Evolutionary conservation across 257 asterid genomes (phyloP).

Genomic region (Gentiana macrophylla): DNA sequence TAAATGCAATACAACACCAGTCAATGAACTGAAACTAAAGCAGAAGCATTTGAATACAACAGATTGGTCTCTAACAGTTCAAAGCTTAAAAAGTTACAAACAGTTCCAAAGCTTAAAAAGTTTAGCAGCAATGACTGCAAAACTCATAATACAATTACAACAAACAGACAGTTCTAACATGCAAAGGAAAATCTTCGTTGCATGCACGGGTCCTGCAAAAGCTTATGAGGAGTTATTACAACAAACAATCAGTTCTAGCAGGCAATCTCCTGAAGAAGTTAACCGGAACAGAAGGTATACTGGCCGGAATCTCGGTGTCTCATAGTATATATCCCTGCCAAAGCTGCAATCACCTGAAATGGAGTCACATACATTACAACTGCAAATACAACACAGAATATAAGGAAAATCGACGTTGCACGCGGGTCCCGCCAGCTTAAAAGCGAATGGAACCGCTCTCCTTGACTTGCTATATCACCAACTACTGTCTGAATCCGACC

Average conservation of each 20-base stretch:
- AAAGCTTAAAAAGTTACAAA: too few relatives aligned
- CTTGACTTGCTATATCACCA: constrained; percentile 85
- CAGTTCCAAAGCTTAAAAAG: too few relatives aligned
- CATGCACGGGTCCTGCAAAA: too few relatives aligned
- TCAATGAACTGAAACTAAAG: too few relatives aligned
- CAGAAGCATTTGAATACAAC: too few relatives aligned
- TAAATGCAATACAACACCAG: too few relatives aligned
- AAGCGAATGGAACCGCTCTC: constrained; percentile 59
- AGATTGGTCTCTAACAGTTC: too few relatives aligned
- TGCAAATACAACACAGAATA: constrained; percentile 68
- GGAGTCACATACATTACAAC: constrained; percentile 66
- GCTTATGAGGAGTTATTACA: constrained; percentile 17
- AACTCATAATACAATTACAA: too few relatives aligned
- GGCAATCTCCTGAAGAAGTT: constrained; percentile 60
- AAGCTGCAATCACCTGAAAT: constrained; percentile 63
- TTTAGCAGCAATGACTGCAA: too few relatives aligned
- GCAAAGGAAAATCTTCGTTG: too few relatives aligned
- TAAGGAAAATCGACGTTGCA: constrained; percentile 70
- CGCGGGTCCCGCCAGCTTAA: constrained; percentile 93
- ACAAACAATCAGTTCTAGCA: constrained; percentile 29
- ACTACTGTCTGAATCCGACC: constrained; percentile 80
- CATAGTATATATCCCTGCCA: constrained; percentile 65
- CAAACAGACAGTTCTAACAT: too few relatives aligned
- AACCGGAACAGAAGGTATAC: constrained; percentile 62
- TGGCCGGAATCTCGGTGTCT: constrained; percentile 82